Evolutionary conservation across 371 early-diverging fungal species (phyloP).

Genomic region (Dinochytrium kinnereticum): DNA sequence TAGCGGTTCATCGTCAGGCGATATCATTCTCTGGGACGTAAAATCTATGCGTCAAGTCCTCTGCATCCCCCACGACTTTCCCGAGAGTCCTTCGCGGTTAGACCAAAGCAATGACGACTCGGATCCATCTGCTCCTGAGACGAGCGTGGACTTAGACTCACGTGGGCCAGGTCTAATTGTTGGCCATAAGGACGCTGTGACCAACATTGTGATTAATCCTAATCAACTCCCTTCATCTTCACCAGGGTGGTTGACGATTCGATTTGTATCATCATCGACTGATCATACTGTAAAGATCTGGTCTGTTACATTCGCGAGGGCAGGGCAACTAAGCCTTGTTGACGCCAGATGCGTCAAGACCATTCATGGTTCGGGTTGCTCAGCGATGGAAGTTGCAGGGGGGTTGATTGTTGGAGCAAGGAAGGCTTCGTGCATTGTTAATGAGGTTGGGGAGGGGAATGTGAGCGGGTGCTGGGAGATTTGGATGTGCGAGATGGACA

Average conservation of each 20-base stretch:
- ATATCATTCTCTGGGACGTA: slow-evolving; percentile 26
- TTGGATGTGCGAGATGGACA: slow-evolving; percentile 35
- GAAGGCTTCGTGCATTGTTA: not conserved
- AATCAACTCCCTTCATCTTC: not conserved
- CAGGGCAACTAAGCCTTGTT: not conserved
- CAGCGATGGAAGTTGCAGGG: slow-evolving; percentile 7
- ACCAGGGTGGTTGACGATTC: not conserved
- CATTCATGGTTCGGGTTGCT: slow-evolving; percentile 11
- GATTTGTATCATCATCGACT: not conserved
- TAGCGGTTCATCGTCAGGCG: slow-evolving; percentile 30
- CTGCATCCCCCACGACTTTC: slow-evolving; percentile 18
- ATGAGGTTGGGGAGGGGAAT: too few relatives aligned
- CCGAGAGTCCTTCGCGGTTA: not conserved
- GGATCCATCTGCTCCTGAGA: not conserved
- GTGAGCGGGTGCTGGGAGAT: slow-evolving; percentile 39
- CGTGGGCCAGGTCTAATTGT: not conserved
- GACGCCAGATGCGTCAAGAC: not conserved
- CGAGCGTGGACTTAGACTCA: too few relatives aligned
- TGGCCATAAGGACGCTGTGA: not conserved
- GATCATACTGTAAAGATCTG: slow-evolving; percentile 26
- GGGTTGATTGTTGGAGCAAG: slow-evolving; percentile 9
- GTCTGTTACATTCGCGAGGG: not conserved
- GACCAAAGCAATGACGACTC: not conserved
- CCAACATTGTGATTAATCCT: not conserved
- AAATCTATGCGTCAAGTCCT: slow-evolving; percentile 23